Evolutionary conservation across 768 basidiomycete species (phyloP).

Genomic region (Auriculariales sp.): DNA sequence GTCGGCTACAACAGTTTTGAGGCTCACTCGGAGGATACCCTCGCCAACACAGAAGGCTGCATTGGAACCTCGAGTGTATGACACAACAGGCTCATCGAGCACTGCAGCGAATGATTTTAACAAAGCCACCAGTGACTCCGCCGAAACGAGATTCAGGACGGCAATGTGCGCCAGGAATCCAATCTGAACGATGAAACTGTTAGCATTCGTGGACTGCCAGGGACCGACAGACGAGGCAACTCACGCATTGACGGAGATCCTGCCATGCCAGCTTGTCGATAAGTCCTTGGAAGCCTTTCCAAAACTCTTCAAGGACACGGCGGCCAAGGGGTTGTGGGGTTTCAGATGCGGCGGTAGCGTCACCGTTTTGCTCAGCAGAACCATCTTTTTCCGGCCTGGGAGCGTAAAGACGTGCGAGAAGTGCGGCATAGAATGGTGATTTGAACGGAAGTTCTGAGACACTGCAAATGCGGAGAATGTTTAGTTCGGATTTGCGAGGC

Average conservation of each 20-base stretch:
- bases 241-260: conserved; percentile 74
- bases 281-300: conserved; percentile 80
- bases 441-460: conserved; percentile 91
- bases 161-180: conserved; percentile 88
- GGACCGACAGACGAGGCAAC: conserved; percentile 17
- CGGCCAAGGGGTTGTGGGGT: conserved; percentile 39
- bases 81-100: conserved; percentile 79
- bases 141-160: conserved; percentile 55
- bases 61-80: conserved; percentile 67
- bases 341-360: conserved; percentile 22
- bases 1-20: not conserved
- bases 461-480: conserved; percentile 23
- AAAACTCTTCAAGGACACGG: conserved; percentile 73
- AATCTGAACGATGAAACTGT: conserved; percentile 34
- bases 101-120: conserved; percentile 77
- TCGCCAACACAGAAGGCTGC: conserved; percentile 73
- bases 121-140: conserved; percentile 65
- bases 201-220: conserved; percentile 4
- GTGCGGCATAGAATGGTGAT: conserved; percentile 74
- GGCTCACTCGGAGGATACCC: conserved; percentile 55
- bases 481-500: not conserved
- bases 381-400: conserved; percentile 27
- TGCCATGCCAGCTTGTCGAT: conserved; percentile 86
- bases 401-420: conserved; percentile 45
- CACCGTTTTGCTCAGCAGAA: conserved; percentile 18